A percentile compares a stretch with the other conserved stretches of the same genome.
Evolutionary conservation across 169 alveolate species (phyloP).

Genomic region (Eimeria necatrix): DNA sequence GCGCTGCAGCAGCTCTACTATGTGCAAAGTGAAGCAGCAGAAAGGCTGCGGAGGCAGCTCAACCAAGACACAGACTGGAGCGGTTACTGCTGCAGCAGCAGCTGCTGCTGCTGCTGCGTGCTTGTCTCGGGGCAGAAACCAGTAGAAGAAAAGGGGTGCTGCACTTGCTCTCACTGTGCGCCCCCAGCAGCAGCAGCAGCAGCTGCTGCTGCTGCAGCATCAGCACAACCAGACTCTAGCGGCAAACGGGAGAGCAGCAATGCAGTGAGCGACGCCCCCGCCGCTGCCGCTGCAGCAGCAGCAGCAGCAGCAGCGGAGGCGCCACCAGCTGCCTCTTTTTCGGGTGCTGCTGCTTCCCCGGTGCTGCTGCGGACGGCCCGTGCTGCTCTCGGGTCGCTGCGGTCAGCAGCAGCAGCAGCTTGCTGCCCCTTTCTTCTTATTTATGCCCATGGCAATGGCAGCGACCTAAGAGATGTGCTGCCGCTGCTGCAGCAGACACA

Average conservation of each 20-base stretch:
- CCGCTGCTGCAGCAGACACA: constrained; percentile 75
- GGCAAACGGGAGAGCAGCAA: background rate
- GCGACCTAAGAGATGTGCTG: constrained; percentile 83
- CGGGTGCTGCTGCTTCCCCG: background rate
- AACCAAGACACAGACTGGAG: background rate
- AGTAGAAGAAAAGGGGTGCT: background rate
- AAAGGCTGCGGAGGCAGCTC: constrained; percentile 15
- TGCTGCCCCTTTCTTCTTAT: constrained; percentile 75
- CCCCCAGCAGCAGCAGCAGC: background rate
- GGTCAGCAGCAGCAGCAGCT: constrained; percentile 21
- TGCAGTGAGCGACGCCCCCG: background rate
- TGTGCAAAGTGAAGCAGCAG: constrained; percentile 6
- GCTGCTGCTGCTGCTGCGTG: constrained; percentile 37
- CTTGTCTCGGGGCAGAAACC: background rate
- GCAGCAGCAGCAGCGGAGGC: background rate
- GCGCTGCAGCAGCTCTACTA: constrained; percentile 19
- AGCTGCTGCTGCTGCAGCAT: background rate
- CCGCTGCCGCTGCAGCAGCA: background rate
- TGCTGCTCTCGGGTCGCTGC: background rate
- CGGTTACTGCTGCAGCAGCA: constrained; percentile 40
- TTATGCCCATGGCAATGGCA: constrained; percentile 87
- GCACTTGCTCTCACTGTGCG: background rate
- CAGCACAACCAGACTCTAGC: background rate
- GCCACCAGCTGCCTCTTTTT: background rate
- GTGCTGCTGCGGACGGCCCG: background rate